These are phyloP conservation scores for Schizophyllum amplum DNA, from an alignment of 1,284 basidiomycete species.

Conservation along the genomic window DNA sequence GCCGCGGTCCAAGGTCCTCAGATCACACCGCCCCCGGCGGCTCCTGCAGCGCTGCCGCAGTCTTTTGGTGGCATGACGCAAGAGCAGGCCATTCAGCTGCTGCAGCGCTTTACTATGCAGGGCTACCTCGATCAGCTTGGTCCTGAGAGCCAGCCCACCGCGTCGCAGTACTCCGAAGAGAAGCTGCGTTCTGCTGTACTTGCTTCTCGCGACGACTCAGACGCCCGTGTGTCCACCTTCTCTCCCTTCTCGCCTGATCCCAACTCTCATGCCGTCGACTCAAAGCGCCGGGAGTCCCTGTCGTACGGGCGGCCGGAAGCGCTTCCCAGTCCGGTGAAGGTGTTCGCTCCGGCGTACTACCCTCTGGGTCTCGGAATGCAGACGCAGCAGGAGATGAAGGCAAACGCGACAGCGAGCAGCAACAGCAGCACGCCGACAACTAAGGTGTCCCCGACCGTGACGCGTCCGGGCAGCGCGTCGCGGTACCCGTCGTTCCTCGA, in stretches of 20 bases:
- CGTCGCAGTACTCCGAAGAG: neutral
- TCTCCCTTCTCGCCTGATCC: constrained; percentile 59
- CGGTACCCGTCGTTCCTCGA: constrained; percentile 39
- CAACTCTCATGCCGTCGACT: constrained; percentile 28
- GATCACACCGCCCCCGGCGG: neutral
- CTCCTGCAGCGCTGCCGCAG: neutral
- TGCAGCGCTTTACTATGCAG: constrained; percentile 51
- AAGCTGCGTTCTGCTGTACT: constrained; percentile 10
- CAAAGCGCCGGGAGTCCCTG: constrained; percentile 24
- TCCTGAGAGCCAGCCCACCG: neutral
- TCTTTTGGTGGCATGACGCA: constrained; percentile 35
- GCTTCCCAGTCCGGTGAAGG: constrained; percentile 34
- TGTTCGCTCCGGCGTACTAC: constrained; percentile 38
- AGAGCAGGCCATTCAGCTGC: constrained; percentile 59
- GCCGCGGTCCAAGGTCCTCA: constrained; percentile 43
- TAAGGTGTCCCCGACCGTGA: constrained; percentile 37
- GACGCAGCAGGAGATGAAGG: constrained; percentile 20
- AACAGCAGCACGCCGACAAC: constrained; percentile 12
- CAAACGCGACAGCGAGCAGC: constrained; percentile 17
- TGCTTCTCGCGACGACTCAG: constrained; percentile 21
- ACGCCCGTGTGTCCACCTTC: constrained; percentile 32
- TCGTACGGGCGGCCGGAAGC: constrained; percentile 22
- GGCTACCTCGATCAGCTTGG: constrained; percentile 26
- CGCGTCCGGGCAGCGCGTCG: constrained; percentile 33
- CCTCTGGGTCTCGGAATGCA: constrained; percentile 13